Evolutionary conservation across 331 rosid genomes (phyloP).

Genomic region (Phaseolus coccineus): DNA sequence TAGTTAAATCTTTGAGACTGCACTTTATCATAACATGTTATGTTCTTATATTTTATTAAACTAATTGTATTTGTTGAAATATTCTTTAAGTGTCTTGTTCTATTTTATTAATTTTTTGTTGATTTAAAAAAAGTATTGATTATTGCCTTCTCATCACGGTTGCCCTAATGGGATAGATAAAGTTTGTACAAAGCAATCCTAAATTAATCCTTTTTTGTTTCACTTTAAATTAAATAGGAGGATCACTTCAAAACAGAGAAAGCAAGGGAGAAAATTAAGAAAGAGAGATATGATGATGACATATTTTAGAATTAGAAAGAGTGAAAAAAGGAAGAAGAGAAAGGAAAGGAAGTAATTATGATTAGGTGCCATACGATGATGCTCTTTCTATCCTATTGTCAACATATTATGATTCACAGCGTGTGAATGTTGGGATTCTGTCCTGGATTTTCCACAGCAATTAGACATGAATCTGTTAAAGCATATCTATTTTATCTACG

Average conservation of each 20-base stretch:
- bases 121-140: too few species aligned
- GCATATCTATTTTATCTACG: constrained; percentile 24
- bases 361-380: constrained; percentile 30
- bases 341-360: constrained; percentile 11
- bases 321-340: neutral
- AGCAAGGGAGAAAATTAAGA: neutral
- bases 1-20: too few species aligned
- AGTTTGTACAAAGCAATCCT: neutral
- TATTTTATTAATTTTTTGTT: too few species aligned
- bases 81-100: too few species aligned
- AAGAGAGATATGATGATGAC: neutral
- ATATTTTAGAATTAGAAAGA: constrained; percentile 12
- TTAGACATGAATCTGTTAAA: constrained; percentile 32
- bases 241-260: neutral
- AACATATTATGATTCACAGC: constrained; percentile 51
- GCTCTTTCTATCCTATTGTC: constrained; percentile 25
- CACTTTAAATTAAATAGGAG: neutral
- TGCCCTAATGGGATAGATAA: neutral
- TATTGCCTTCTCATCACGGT: neutral
- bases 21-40: too few species aligned
- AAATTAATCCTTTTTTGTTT: neutral
- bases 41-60: too few species aligned
- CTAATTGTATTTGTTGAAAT: too few species aligned
- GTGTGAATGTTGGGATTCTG: constrained; percentile 66
- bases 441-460: constrained; percentile 49